A percentile compares a stretch with the other conserved stretches of the same genome.
These are phyloP conservation scores for Cordyceps javanica DNA, from an alignment of 2,329 filamentous ascomycete species.

Conservation along the genomic window DNA sequence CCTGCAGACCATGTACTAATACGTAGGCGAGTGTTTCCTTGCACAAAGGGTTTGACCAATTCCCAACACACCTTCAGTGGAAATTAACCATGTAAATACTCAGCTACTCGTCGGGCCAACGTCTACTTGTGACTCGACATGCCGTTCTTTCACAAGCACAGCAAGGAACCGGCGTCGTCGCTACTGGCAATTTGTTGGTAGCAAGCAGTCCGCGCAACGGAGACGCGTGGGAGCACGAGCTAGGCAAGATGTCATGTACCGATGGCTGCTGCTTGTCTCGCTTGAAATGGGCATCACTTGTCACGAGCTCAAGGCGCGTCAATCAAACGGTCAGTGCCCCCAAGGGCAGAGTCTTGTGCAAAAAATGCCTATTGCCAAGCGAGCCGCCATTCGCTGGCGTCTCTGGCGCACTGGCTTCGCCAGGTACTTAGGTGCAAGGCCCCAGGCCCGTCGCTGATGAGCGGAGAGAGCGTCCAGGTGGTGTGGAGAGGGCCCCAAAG, in stretches of 20 bases:
- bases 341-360: neutral
- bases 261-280: neutral
- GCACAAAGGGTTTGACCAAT: too few relatives aligned
- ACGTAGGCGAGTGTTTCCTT: too few relatives aligned
- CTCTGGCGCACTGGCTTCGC: neutral
- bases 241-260: neutral
- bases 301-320: neutral
- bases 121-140: too few relatives aligned
- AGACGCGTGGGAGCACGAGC: neutral
- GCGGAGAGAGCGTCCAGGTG: neutral
- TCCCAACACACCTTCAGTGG: too few relatives aligned
- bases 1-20: too few relatives aligned
- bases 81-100: too few relatives aligned
- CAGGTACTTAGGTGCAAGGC: neutral
- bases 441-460: neutral
- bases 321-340: neutral
- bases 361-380: neutral
- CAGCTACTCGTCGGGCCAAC: too few relatives aligned
- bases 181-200: too few relatives aligned
- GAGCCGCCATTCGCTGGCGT: conserved; percentile 6
- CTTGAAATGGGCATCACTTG: neutral
- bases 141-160: too few relatives aligned
- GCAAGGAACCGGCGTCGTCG: too few relatives aligned
- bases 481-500: neutral
- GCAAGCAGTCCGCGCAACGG: neutral